Evolutionary conservation across 1,139 yeast genomes (phyloP), one percentile per base, ranked within the genome.

Genomic region (Candida neerlandica): DNA sequence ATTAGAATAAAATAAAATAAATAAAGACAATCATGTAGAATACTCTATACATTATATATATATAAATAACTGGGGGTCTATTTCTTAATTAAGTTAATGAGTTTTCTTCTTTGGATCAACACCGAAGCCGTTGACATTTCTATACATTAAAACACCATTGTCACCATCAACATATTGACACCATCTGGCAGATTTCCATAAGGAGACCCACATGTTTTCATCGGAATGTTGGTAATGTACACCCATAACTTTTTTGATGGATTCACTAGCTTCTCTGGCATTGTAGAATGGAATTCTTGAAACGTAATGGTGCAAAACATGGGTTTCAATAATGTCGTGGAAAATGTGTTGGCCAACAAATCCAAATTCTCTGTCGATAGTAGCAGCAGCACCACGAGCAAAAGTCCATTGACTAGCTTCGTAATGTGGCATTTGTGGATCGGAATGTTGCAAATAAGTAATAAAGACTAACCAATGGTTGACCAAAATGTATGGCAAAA

Each of bases 321-420:
- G 96, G 50, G 96, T 89, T 76, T 89, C 96, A 61, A 89, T 87
- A 62, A 89, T 89, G 64, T 88, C 96, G 68, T 89, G 96, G 82
- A 89, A 86, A 59, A 88, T 77, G 73, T 82, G 83, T 66, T 81
- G 81, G 49, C 96, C 96, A 56, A 89, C 73, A 62, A 89, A 86
- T 26, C 95, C 94, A 67, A 86, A 86, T 61, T 88, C 83, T 65
- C 96, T 81, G 70, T 89, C 96, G 58, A 89, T 84, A 51, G 96
- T 89, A 54, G 92, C 86, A 50, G 94, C 91, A 27, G 96, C 96
- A 59, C 96, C 96, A 62, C 91, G 80, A 52, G 95, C 94, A 67
- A 88, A 89, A 61, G 81, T 88, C 96, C 96, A 89, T 70, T 85
- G 84, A 33, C 69, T 68, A 48, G 83, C 80, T 52, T 82, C 84